Evolutionary conservation across 495 filamentous ascomycete species (phyloP).

Genomic region (Daldinia loculata): DNA sequence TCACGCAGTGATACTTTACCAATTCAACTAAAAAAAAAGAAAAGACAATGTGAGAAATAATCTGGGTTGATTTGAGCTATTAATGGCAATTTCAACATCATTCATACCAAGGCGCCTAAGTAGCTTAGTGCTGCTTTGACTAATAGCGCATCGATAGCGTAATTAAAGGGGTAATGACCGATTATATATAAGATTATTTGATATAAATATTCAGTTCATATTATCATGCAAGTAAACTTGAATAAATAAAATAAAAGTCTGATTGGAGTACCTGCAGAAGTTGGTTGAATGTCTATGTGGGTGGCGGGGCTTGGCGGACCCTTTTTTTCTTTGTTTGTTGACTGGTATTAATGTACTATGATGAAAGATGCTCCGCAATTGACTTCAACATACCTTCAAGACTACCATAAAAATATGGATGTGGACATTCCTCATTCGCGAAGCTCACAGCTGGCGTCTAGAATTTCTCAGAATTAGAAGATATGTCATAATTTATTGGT

Average conservation of each 20-base stretch:
- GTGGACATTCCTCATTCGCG: background rate
- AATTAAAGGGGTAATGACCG: background rate
- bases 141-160: background rate
- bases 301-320: slow-evolving; percentile 24
- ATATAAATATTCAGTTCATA: background rate
- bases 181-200: background rate
- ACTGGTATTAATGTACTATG: slow-evolving; percentile 15
- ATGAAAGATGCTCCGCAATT: slow-evolving; percentile 35
- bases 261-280: background rate
- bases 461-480: background rate
- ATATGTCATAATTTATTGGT: background rate
- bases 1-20: background rate
- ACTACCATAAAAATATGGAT: background rate
- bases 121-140: background rate
- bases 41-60: background rate
- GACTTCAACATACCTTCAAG: slow-evolving; percentile 12
- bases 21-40: background rate
- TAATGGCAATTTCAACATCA: background rate
- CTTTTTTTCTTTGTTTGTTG: slow-evolving; percentile 10
- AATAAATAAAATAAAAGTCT: background rate
- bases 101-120: background rate
- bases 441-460: background rate
- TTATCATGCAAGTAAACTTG: background rate
- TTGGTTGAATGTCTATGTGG: background rate
- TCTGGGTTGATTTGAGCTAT: background rate